phyloP scores from a whole-genome alignment of 1,284 basidiomycete genomes.

The Rhodotorula sp. region DNA sequence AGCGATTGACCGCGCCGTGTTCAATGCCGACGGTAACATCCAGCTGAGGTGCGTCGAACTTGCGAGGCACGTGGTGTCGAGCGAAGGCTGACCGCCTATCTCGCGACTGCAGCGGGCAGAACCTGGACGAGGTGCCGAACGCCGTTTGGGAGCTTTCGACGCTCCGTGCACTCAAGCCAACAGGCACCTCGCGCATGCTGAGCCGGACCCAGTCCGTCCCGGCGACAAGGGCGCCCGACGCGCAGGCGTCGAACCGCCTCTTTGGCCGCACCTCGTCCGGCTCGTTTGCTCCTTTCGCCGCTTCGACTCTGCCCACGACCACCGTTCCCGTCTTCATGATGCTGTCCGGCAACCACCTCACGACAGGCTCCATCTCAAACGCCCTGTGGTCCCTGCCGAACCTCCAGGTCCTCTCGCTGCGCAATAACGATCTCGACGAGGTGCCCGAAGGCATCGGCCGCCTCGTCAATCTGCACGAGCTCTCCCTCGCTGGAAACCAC shows the following conservation, averaged over 20 bases:
- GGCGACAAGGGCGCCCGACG: not conserved
- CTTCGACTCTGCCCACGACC: not conserved
- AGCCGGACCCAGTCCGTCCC: conserved; percentile 13
- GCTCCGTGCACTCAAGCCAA: not conserved
- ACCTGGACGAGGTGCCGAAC: conserved; percentile 18
- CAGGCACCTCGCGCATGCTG: not conserved
- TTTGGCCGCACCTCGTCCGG: conserved; percentile 26
- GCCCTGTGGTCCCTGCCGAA: conserved; percentile 41
- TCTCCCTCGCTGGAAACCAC: conserved; percentile 36
- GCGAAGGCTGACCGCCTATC: not conserved
- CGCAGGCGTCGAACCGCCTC: not conserved
- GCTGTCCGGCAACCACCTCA: conserved; percentile 39
- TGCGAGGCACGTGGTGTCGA: no score
- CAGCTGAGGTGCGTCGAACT: conserved; percentile 20
- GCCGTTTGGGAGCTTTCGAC: conserved; percentile 23
- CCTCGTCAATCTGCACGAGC: conserved; percentile 29
- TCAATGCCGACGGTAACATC: conserved; percentile 15
- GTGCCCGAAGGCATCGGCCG: conserved; percentile 41
- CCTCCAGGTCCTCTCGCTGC: conserved; percentile 33
- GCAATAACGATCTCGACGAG: conserved; percentile 33
- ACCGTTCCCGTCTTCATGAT: conserved; percentile 34
- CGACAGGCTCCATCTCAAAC: conserved; percentile 32
- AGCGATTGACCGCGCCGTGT: conserved; percentile 18
- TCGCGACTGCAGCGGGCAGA: conserved; percentile 5
- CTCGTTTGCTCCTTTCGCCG: conserved; percentile 4